phyloP scores from a whole-genome alignment of 306 rosid species.

The Datisca glomerata region DNA sequence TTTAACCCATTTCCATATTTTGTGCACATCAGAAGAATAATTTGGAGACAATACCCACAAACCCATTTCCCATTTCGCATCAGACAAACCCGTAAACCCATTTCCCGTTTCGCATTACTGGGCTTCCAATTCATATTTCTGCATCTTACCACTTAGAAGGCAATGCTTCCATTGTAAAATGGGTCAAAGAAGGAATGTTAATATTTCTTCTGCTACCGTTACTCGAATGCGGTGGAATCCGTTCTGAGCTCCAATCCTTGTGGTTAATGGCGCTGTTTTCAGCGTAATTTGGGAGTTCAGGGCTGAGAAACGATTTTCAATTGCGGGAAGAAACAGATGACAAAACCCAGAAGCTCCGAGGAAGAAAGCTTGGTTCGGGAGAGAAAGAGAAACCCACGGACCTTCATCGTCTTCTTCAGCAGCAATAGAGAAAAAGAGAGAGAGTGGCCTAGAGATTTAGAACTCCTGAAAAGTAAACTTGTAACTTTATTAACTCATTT shows the following conservation, averaged over 20 bases:
- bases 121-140: conserved; percentile 94
- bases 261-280: conserved; percentile 30
- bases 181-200: conserved; percentile 28
- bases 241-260: conserved; percentile 77
- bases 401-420: no score
- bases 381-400: no score
- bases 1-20: conserved; percentile 37
- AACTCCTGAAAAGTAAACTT: no score
- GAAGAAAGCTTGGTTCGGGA: no score
- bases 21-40: conserved; percentile 27
- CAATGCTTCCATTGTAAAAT: conserved; percentile 60
- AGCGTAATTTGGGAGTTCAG: conserved; percentile 30
- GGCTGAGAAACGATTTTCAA: conserved; percentile 41
- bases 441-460: no score
- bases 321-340: conserved; percentile 40
- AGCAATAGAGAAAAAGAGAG: no score
- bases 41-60: conserved; percentile 32
- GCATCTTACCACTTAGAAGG: conserved; percentile 98
- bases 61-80: no score
- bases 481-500: no score
- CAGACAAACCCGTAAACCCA: conserved; percentile 71
- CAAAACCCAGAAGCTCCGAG: no score
- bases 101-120: conserved; percentile 40
- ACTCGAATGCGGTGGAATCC: conserved; percentile 34
- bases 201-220: conserved; percentile 24